Base-by-base conservation (phyloP, 345 rosid genomes). In the Acer yangbiense region DNA sequence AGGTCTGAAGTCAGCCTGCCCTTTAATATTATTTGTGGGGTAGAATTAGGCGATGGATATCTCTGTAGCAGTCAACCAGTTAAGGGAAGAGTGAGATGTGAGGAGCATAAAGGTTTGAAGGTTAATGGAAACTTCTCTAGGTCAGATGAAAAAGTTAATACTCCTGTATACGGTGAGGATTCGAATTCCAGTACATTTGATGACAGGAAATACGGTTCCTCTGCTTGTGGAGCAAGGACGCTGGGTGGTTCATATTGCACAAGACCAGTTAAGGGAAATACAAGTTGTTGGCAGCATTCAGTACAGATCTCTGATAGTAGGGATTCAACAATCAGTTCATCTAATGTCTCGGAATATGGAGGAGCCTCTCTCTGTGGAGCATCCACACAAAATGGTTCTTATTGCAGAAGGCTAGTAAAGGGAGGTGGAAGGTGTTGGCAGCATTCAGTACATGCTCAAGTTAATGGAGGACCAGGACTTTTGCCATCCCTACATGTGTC, bases 41-140 rank as follows among this genome's bases (percentile, higher is more conserved):
- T 88, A 66, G 77, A 87, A 67, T 79, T 82, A 54, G 86, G 90
- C 8, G 72, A 90, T 72, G 90, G 90, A 65, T 72, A 74, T 41
- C 55, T 85, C 60, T 94, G 94, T 41, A 73, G 2, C 9, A 88
- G 65, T 79, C 84, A 75, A 78, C 83, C 90, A 78, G 79, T 83
- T 44, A 39, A 27, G 14, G 95, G 93, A 75, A 89, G 93, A 79
- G 78, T 85, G 81, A 83, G 95, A 74, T 90, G 97, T 6, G 85
- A 88, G 46, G 89, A 85, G 63, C 95, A 92, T 35, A 89, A 87
- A 82, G 97, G 95, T 68, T 83, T 87, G 95, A 89, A 82, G 79
- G 75, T 89, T 35, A 79, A 71, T 20, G 82, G 81, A 71, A 79
- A 79, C 17, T 70, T 78, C 27, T 83, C 86, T 12, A 62, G 67